Conservation (phyloP, 495 filamentous ascomycete genomes). For the Margaritispora aquatica region DNA sequence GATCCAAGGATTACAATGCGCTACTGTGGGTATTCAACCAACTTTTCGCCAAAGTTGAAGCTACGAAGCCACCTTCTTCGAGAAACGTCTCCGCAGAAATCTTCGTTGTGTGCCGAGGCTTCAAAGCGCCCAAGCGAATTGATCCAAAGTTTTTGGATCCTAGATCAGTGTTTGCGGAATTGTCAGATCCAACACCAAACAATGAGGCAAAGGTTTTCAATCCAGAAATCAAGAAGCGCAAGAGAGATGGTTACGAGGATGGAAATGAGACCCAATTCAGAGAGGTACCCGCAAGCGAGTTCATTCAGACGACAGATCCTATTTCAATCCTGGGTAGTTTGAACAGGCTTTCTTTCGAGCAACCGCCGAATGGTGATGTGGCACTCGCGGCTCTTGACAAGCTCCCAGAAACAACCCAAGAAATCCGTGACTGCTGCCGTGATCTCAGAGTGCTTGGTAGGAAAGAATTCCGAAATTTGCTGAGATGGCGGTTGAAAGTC, state of each 20-base stretch:
- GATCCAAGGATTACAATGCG: conserved; percentile 95
- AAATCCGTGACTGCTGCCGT: conserved; percentile 76
- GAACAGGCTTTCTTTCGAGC: conserved; percentile 77
- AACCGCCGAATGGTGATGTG: conserved; percentile 71
- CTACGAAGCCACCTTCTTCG: conserved; percentile 93
- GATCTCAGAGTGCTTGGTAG: conserved; percentile 89
- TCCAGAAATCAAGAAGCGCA: conserved; percentile 92
- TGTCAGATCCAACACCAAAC: conserved; percentile 83
- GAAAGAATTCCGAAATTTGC: conserved; percentile 89
- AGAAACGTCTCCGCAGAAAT: conserved; percentile 96
- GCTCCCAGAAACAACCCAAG: conserved; percentile 87
- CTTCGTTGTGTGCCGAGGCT: conserved; percentile 93
- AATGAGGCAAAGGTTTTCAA: conserved; percentile 98
- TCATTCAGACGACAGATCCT: conserved; percentile 90
- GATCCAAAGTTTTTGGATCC: conserved; percentile 93
- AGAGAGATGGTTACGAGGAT: conserved; percentile 95
- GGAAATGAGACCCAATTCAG: conserved; percentile 92
- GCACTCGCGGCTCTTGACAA: conserved; percentile 80
- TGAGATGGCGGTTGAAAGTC: conserved; percentile 87
- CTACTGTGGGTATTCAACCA: conserved; percentile 98
- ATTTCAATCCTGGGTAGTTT: conserved; percentile 89
- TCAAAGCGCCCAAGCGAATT: conserved; percentile 85
- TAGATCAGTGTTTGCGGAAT: conserved; percentile 86
- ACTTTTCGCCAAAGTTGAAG: conserved; percentile 88
- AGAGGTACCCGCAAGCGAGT: conserved; percentile 79